phyloP scores from a whole-genome alignment of 768 basidiomycete species.

The Amanita jacksonii region DNA sequence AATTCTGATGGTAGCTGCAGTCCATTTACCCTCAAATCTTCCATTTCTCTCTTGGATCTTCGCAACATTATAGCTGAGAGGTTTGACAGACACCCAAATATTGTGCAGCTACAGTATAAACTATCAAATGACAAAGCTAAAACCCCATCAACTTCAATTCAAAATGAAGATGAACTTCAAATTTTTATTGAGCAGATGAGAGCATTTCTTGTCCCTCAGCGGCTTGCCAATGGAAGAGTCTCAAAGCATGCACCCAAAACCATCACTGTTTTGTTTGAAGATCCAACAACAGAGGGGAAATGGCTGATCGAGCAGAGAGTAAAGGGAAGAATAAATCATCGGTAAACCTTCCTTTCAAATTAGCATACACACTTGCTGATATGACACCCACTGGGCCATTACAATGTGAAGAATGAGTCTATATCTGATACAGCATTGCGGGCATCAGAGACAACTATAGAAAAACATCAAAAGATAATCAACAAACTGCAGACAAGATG shows the following conservation, averaged over 20 bases:
- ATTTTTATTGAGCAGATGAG: not conserved
- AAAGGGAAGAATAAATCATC: too few relatives aligned
- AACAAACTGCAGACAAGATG: too few relatives aligned
- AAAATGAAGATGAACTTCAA: not conserved
- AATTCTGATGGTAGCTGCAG: not conserved
- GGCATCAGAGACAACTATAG: too few relatives aligned
- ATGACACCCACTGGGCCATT: too few relatives aligned
- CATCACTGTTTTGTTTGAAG: constrained; percentile 4
- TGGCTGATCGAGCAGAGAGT: too few relatives aligned
- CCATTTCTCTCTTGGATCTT: not conserved
- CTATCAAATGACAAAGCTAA: constrained; percentile 5
- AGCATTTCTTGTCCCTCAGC: not conserved
- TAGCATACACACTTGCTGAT: too few relatives aligned
- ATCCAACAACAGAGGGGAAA: not conserved
- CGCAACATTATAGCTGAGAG: not conserved
- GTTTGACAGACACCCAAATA: not conserved
- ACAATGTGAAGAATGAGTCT: too few relatives aligned
- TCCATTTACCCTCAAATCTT: not conserved
- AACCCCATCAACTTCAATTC: constrained; percentile 1
- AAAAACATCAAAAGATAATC: too few relatives aligned
- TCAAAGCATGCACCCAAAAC: not conserved
- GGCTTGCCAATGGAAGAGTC: not conserved
- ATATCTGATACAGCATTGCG: too few relatives aligned
- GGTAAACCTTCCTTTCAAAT: too few relatives aligned
- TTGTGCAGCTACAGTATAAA: not conserved